phyloP scores from a whole-genome alignment of 495 filamentous ascomycete genomes.

The Hypoxylon crocopeplum region DNA sequence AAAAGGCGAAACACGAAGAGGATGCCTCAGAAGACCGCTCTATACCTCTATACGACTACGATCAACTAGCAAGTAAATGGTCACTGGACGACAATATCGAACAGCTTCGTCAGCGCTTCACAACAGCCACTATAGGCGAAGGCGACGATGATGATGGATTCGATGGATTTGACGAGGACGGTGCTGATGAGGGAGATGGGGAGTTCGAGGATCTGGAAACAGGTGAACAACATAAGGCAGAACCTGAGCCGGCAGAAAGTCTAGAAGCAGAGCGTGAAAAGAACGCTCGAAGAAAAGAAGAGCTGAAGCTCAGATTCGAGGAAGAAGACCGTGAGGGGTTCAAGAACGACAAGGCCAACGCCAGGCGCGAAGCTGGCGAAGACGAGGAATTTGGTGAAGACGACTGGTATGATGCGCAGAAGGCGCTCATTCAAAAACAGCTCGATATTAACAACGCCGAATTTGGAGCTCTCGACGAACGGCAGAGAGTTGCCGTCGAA shows the following conservation, averaged over 20 bases:
- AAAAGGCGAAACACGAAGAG: constrained; percentile 65
- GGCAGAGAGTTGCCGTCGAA: constrained; percentile 80
- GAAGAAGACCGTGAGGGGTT: constrained; percentile 96
- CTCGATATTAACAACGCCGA: constrained; percentile 92
- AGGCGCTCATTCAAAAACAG: constrained; percentile 92
- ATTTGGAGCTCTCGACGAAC: constrained; percentile 82
- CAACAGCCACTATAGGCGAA: constrained; percentile 66
- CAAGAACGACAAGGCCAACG: constrained; percentile 79
- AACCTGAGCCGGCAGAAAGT: constrained; percentile 44
- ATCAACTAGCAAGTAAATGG: constrained; percentile 84
- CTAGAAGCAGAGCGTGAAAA: constrained; percentile 86
- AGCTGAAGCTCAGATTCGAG: constrained; percentile 91
- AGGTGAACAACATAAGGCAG: constrained; percentile 62
- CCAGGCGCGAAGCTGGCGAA: constrained; percentile 64
- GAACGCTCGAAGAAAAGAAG: constrained; percentile 92
- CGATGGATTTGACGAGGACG: constrained; percentile 50
- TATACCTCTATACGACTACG: constrained; percentile 81
- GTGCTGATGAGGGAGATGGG: constrained; percentile 84
- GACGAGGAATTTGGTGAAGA: constrained; percentile 90
- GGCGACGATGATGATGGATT: constrained; percentile 56
- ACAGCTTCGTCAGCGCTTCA: constrained; percentile 73
- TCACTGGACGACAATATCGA: constrained; percentile 78
- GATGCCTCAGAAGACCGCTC: constrained; percentile 76
- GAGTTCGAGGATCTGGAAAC: constrained; percentile 90
- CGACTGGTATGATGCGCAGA: constrained; percentile 98